A percentile compares a stretch with the other conserved stretches of the same genome.
Evolutionary conservation across 2,329 filamentous ascomycete genomes (phyloP).

Genomic region (Laburnicola sp.): DNA sequence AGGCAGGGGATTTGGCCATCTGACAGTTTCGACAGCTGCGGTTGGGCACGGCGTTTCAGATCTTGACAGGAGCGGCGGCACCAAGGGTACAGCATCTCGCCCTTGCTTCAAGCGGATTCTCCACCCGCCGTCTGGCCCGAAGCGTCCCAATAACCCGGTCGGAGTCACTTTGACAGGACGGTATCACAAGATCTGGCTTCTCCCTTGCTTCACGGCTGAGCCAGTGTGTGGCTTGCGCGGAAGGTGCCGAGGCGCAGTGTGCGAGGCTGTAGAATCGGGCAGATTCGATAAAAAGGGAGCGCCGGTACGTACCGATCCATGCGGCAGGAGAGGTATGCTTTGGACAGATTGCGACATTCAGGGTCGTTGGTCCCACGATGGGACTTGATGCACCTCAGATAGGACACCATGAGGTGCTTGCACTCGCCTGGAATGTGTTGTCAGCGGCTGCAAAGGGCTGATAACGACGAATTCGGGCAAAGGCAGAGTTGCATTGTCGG

Average conservation of each 20-base stretch:
- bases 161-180: conserved; percentile 34
- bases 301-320: conserved; percentile 79
- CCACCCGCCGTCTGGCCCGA: conserved; percentile 7
- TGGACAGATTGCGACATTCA: conserved; percentile 82
- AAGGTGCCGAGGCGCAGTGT: conserved; percentile 10
- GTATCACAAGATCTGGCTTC: conserved; percentile 30
- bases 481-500: conserved; percentile 8
- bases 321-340: conserved; percentile 84
- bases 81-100: conserved; percentile 22
- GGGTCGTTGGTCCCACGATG: conserved; percentile 82
- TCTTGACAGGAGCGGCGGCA: conserved; percentile 30
- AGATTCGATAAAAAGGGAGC: conserved; percentile 18
- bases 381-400: conserved; percentile 84
- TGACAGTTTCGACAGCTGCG: conserved; percentile 25
- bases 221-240: conserved; percentile 11
- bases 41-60: conserved; percentile 28
- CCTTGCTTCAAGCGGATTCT: conserved; percentile 26
- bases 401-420: conserved; percentile 82
- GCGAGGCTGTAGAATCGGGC: conserved; percentile 10
- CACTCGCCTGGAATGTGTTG: conserved; percentile 71
- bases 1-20: conserved; percentile 23
- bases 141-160: conserved; percentile 33
- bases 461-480: neutral
- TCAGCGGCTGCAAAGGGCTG: conserved; percentile 17
- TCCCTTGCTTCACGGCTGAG: conserved; percentile 24